phyloP scores from a whole-genome alignment of 2,329 filamentous ascomycete genomes.

The Ophiostoma populinum region DNA sequence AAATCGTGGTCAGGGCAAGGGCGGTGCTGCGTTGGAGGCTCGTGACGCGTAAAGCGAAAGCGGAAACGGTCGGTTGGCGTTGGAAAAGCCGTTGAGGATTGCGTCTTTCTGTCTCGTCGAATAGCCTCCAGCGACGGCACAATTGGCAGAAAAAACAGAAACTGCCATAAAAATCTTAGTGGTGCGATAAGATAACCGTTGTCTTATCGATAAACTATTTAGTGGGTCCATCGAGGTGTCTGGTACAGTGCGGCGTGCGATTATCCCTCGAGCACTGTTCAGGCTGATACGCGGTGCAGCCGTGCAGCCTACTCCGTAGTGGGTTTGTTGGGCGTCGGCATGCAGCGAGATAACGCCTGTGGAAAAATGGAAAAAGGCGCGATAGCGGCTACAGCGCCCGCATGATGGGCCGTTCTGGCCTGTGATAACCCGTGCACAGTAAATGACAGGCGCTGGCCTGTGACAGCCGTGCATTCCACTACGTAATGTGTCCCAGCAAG shows the following conservation, averaged over 20 bases:
- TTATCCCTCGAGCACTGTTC: neutral
- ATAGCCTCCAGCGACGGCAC: neutral
- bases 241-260: too few relatives aligned
- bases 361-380: neutral
- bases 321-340: conserved; percentile 3
- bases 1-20: conserved; percentile 2
- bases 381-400: neutral
- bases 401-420: neutral
- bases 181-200: conserved; percentile 6
- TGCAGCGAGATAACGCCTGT: neutral
- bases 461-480: conserved; percentile 3
- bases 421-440: neutral
- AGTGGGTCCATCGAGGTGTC: too few relatives aligned
- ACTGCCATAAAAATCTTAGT: conserved; percentile 6
- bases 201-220: conserved; percentile 10
- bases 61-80: too few relatives aligned
- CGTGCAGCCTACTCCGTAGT: neutral
- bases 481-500: conserved; percentile 3
- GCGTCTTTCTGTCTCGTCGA: neutral
- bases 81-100: too few relatives aligned
- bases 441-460: neutral
- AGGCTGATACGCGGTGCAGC: neutral
- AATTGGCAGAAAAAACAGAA: conserved; percentile 8
- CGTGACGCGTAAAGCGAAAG: too few relatives aligned
- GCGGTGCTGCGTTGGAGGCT: neutral